Conservation (phyloP, 2,329 filamentous ascomycete genomes). For the Fusarium piperis region DNA sequence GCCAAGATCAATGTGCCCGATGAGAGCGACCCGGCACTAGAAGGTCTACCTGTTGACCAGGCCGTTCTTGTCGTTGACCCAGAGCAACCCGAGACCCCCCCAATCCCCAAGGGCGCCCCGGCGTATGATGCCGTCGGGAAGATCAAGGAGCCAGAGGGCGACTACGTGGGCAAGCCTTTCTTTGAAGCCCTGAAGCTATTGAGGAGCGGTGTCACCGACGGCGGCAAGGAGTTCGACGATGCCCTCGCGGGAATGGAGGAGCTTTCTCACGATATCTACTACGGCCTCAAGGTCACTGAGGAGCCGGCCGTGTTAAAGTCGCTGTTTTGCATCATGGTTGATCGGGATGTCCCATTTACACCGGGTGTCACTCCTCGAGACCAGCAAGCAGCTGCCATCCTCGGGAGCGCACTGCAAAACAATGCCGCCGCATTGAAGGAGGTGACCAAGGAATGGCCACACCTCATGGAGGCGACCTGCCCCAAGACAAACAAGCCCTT, state of each 20-base stretch:
- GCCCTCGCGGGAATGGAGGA: conserved; percentile 69
- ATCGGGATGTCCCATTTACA: conserved; percentile 38
- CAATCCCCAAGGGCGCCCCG: conserved; percentile 61
- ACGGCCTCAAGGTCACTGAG: conserved; percentile 70
- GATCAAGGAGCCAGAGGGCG: conserved; percentile 61
- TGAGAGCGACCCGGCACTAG: conserved; percentile 58
- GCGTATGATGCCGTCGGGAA: conserved; percentile 66
- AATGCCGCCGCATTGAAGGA: conserved; percentile 69
- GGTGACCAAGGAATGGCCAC: conserved; percentile 59
- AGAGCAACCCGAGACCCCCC: conserved; percentile 47
- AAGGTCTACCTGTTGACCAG: conserved; percentile 62
- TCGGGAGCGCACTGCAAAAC: conserved; percentile 70
- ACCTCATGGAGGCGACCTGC: conserved; percentile 53
- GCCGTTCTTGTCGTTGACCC: conserved; percentile 65
- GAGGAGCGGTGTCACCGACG: conserved; percentile 52
- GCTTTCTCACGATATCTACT: conserved; percentile 75
- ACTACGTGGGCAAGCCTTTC: conserved; percentile 48
- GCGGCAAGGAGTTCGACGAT: conserved; percentile 53
- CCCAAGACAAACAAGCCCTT: conserved; percentile 43
- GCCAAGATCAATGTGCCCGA: conserved; percentile 72
- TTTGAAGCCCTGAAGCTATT: conserved; percentile 59
- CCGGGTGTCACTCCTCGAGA: conserved; percentile 51
- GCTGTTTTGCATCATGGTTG: conserved; percentile 66
- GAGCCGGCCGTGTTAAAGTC: conserved; percentile 62
- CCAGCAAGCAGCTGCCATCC: conserved; percentile 64